Conservation (phyloP, 2,329 filamentous ascomycete species). For the Penicillium sp. region DNA sequence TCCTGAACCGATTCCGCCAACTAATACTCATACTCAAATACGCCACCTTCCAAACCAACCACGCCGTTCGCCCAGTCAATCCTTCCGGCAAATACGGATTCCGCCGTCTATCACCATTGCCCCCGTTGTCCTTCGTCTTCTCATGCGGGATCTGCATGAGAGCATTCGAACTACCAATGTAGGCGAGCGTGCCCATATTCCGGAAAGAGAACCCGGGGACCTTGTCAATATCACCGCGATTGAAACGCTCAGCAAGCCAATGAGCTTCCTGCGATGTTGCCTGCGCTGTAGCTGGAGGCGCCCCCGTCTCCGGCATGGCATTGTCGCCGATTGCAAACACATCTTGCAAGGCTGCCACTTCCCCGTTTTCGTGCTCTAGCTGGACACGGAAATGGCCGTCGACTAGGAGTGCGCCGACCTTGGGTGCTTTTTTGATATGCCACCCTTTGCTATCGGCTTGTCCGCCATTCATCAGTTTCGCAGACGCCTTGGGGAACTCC, state of each 20-base stretch:
- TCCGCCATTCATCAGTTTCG: slow-evolving; percentile 17
- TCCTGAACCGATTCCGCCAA: slow-evolving; percentile 42
- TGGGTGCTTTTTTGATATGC: slow-evolving; percentile 49
- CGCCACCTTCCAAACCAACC: slow-evolving; percentile 42
- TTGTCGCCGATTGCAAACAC: slow-evolving; percentile 57
- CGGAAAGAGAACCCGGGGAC: slow-evolving; percentile 49
- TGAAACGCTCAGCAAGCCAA: slow-evolving; percentile 55
- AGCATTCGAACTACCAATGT: slow-evolving; percentile 55
- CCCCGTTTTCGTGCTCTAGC: slow-evolving; percentile 37
- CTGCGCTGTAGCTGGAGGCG: slow-evolving; percentile 56
- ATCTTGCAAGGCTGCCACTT: slow-evolving; percentile 46
- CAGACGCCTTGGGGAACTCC: slow-evolving; percentile 30
- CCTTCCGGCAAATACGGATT: slow-evolving; percentile 32
- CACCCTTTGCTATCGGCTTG: slow-evolving; percentile 30
- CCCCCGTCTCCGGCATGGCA: slow-evolving; percentile 49
- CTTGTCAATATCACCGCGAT: slow-evolving; percentile 42
- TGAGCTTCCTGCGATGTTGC: slow-evolving; percentile 56
- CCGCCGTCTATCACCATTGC: slow-evolving; percentile 15
- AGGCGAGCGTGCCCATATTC: slow-evolving; percentile 57
- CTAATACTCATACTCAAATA: slow-evolving; percentile 46
- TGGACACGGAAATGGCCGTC: slow-evolving; percentile 55
- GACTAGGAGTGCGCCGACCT: slow-evolving; percentile 50
- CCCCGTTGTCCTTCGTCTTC: not conserved
- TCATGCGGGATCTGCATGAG: slow-evolving; percentile 50
- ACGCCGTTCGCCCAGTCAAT: slow-evolving; percentile 38